These are phyloP conservation scores for Hortiboletus campestris DNA, from an alignment of 768 basidiomycete species.

Conservation along the genomic window DNA sequence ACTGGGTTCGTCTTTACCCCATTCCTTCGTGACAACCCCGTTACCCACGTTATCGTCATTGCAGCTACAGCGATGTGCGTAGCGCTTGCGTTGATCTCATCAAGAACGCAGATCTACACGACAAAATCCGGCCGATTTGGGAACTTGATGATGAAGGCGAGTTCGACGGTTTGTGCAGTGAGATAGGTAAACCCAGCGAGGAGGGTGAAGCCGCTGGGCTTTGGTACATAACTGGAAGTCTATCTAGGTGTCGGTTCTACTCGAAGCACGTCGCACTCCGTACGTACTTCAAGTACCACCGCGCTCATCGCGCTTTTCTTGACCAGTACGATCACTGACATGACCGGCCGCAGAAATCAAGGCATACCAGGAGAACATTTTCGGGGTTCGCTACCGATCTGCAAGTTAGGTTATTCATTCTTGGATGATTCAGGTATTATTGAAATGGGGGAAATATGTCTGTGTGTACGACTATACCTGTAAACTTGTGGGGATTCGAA, in stretches of 20 bases:
- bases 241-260: slow-evolving; percentile 62
- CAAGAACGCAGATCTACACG: slow-evolving; percentile 18
- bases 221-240: slow-evolving; percentile 64
- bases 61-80: slow-evolving; percentile 22
- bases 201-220: slow-evolving; percentile 27
- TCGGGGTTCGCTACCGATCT: slow-evolving; percentile 20
- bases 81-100: slow-evolving; percentile 17
- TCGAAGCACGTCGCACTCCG: slow-evolving; percentile 66
- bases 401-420: neutral
- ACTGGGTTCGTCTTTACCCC: slow-evolving; percentile 24
- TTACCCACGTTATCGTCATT: neutral
- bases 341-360: slow-evolving; percentile 56
- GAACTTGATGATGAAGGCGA: slow-evolving; percentile 35
- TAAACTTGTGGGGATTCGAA: no score
- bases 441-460: no score
- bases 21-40: neutral
- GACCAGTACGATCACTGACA: neutral
- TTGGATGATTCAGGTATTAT: no score
- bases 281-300: slow-evolving; percentile 36
- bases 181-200: slow-evolving; percentile 41
- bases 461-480: no score
- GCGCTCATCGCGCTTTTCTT: neutral
- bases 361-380: slow-evolving; percentile 55
- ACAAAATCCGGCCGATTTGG: slow-evolving; percentile 27
- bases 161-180: slow-evolving; percentile 35